Evolutionary conservation across 805 yeast genomes (phyloP), one percentile per base, ranked within the genome.

Genomic region (Wickerhamomyces silvicola): DNA sequence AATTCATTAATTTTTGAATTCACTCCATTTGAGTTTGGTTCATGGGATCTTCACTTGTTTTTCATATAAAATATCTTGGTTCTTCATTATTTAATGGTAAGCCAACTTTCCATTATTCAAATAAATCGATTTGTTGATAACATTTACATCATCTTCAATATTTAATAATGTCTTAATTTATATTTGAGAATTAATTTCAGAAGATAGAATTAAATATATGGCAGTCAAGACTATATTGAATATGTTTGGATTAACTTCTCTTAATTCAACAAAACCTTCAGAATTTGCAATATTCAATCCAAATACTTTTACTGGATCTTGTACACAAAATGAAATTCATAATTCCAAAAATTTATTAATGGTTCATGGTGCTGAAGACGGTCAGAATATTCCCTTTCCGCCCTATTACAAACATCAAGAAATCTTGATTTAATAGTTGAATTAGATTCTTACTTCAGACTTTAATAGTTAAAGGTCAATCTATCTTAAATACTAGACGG

Each of bases 291-390:
- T 75, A 3, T 66, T 61, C 37, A 65, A 76, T 2, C 84, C 83
- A 2, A 78, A 77, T 37, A 84, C 86, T 3, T 78, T 78, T 46
- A 66, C 58, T 38, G 41, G 43, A 13, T 53, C 45, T 32, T 57
- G 50, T 8, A 47, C 36, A 2, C 15, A 35, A 1, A 35, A 28
- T n/a, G 50, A 48, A 15, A 45, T 48, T n/a, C 47, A 49, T 22
- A 33, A 44, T 4, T 49, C 59, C 2, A 55, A 55, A 33, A 53
- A 51, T 24, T 37, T 64, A n/a, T 61, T 57, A 36, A 42, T 83
- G 37, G 85, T 74, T 19, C 94, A 83, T 50, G 94, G 94, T 26
- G 94, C 92, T 20, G 85, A 78, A 52, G 90, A 82, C 52, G 63
- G 66, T 7, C 86, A 81, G 54, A 81, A 81, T 46, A 64, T 83